Evolutionary conservation across 169 alveolate genomes (phyloP).

Genomic region (Plasmodium blacklocki): DNA sequence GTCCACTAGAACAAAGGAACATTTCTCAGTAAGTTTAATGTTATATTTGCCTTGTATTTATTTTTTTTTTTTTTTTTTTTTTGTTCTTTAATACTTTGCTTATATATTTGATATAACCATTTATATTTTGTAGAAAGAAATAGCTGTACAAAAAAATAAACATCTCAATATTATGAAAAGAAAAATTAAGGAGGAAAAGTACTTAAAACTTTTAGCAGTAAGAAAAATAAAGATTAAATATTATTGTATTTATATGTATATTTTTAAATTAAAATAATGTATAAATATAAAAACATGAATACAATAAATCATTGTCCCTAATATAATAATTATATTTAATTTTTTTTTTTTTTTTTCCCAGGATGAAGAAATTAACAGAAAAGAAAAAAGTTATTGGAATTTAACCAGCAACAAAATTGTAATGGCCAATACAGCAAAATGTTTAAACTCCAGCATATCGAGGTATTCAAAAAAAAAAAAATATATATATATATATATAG

Average conservation of each 20-base stretch:
- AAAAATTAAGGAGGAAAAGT: slow-evolving; percentile 59
- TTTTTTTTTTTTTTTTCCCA: background rate
- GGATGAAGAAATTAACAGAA: slow-evolving; percentile 71
- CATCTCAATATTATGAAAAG: slow-evolving; percentile 31
- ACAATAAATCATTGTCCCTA: too few species aligned
- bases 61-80: slow-evolving; percentile 11
- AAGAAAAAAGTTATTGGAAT: slow-evolving; percentile 68
- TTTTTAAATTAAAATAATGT: background rate
- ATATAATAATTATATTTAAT: too few species aligned
- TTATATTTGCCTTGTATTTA: background rate
- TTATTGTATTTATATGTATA: background rate
- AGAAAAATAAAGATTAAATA: slow-evolving; percentile 1
- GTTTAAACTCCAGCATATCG: background rate
- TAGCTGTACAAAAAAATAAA: slow-evolving; percentile 40
- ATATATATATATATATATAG: slow-evolving; percentile 1
- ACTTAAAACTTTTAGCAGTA: slow-evolving; percentile 58
- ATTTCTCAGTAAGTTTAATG: slow-evolving; percentile 34
- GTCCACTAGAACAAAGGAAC: slow-evolving; percentile 43
- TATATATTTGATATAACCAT: background rate
- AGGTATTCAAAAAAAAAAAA: slow-evolving; percentile 27
- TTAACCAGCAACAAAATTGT: slow-evolving; percentile 38
- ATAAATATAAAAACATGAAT: background rate
- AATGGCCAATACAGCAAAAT: slow-evolving; percentile 1
- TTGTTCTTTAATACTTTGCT: background rate
- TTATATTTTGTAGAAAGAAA: slow-evolving; percentile 41